Evolutionary conservation across 495 filamentous ascomycete genomes (phyloP), one percentile per base, ranked within the genome.

Genomic region (Xylaria intraflava): DNA sequence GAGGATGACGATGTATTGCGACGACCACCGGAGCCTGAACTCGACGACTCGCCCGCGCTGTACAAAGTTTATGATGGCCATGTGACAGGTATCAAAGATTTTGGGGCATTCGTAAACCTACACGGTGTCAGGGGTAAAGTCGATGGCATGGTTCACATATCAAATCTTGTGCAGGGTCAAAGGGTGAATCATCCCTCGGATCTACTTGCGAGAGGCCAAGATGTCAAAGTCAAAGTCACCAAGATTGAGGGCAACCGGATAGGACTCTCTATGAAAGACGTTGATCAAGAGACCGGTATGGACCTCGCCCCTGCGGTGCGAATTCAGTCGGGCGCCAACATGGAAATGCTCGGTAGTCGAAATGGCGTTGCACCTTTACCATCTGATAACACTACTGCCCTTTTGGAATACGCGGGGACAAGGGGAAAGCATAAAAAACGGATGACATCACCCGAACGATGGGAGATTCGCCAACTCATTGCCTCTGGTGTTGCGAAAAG

Each of bases 401-500:
- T 89, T 48, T 78, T 89, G 39, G 87, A 87, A 60, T 57, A 58
- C 22, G 68, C 66, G 48, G 66, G 71, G 14, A 62, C 69, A 55
- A 61, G 82, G 75, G 46, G 78, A 72, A 17, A 70, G 79, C 66
- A 82, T 70, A 89, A 88, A 62, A 97, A 98, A 70, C 80, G 94
- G 44, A 81, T 97, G 83, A 96, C 92, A 0, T 96, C 90, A 2
- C 93, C 92, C 3, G 93, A 98, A 62, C 75, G 93, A 58, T 98
- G 91, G 90, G 93, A 98, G 66, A 96, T 98, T 55, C 86, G 89
- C 51, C 94, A 97, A 63, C 77, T 97, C 40, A 97, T 98, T 60
- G 89, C 93, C 16, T 95, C 94, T 6, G 93, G 93, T 12, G 90
- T 89, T 30, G 87, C 87, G 17, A 93, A 90, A 56, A 90, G 89